Conservation (phyloP, 2,329 filamentous ascomycete species). For the Penicillium sclerotiorum region DNA sequence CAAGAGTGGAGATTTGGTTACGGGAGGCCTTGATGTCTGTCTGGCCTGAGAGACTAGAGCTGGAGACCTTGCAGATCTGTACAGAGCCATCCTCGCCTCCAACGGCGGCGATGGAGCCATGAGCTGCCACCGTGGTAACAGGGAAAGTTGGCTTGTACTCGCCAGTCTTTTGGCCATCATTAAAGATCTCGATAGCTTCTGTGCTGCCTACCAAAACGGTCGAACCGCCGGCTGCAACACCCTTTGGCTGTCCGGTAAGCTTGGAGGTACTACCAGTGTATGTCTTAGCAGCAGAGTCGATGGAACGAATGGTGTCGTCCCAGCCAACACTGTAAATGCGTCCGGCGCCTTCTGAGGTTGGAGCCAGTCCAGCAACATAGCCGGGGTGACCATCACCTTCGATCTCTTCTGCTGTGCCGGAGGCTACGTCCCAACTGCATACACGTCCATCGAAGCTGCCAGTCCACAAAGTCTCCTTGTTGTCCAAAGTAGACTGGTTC, state of each 20-base stretch:
- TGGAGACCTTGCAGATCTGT: slow-evolving; percentile 69
- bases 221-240: slow-evolving; percentile 59
- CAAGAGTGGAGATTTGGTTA: slow-evolving; percentile 73
- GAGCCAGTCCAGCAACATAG: slow-evolving; percentile 76
- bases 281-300: slow-evolving; percentile 73
- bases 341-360: slow-evolving; percentile 52
- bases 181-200: slow-evolving; percentile 61
- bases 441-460: slow-evolving; percentile 91
- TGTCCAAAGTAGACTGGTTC: slow-evolving; percentile 54
- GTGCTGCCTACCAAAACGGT: slow-evolving; percentile 62
- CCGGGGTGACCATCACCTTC: slow-evolving; percentile 84
- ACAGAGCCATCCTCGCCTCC: slow-evolving; percentile 75
- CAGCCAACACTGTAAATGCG: slow-evolving; percentile 85
- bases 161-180: slow-evolving; percentile 62
- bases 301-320: slow-evolving; percentile 85
- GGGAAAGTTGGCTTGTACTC: slow-evolving; percentile 64
- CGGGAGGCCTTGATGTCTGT: slow-evolving; percentile 69
- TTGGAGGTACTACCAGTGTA: slow-evolving; percentile 71
- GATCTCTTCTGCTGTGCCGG: slow-evolving; percentile 68
- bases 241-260: slow-evolving; percentile 79
- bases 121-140: slow-evolving; percentile 72
- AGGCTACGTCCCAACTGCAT: slow-evolving; percentile 76
- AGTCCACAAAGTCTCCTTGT: slow-evolving; percentile 71
- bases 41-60: slow-evolving; percentile 55
- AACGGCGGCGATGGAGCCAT: slow-evolving; percentile 69